Percentiles rank a stretch among this genome's conserved stretches.
These are phyloP conservation scores for Canariomyces notabilis DNA, from an alignment of 2,329 filamentous ascomycete species.

Conservation along the genomic window DNA sequence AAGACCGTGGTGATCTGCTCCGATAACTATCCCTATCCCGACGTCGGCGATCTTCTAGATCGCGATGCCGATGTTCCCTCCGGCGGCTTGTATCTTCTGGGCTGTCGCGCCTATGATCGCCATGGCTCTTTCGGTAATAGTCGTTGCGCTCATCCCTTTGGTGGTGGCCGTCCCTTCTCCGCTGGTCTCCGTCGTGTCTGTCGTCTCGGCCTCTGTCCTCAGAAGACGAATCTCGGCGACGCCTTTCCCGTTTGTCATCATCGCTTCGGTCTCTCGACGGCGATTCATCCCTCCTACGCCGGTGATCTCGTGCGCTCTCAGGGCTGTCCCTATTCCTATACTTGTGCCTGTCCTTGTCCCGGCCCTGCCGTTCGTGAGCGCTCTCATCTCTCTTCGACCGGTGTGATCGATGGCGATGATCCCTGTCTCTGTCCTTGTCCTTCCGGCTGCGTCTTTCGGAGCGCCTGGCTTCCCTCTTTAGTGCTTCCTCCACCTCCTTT, in stretches of 20 bases:
- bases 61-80: slow-evolving; percentile 21
- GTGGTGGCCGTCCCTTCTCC: slow-evolving; percentile 24
- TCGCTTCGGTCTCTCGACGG: slow-evolving; percentile 21
- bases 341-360: slow-evolving; percentile 26
- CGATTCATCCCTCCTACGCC: slow-evolving; percentile 37
- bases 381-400: slow-evolving; percentile 22
- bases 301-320: slow-evolving; percentile 26
- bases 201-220: slow-evolving; percentile 14
- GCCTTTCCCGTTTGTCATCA: slow-evolving; percentile 9
- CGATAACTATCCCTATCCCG: slow-evolving; percentile 34
- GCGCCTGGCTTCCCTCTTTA: slow-evolving; percentile 48
- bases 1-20: slow-evolving; percentile 40
- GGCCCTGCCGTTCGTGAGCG: slow-evolving; percentile 26
- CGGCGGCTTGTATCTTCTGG: slow-evolving; percentile 29
- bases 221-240: slow-evolving; percentile 1
- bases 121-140: slow-evolving; percentile 25
- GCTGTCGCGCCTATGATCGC: slow-evolving; percentile 28
- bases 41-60: slow-evolving; percentile 26
- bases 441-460: slow-evolving; percentile 46
- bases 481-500: slow-evolving; percentile 72
- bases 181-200: slow-evolving; percentile 9
- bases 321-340: slow-evolving; percentile 21
- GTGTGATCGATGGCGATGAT: slow-evolving; percentile 21
- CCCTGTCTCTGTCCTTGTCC: slow-evolving; percentile 31
- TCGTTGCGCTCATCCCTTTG: slow-evolving; percentile 23